Conservation (phyloP, 176 grass and related monocot species). For the Luzula sylvatica region DNA sequence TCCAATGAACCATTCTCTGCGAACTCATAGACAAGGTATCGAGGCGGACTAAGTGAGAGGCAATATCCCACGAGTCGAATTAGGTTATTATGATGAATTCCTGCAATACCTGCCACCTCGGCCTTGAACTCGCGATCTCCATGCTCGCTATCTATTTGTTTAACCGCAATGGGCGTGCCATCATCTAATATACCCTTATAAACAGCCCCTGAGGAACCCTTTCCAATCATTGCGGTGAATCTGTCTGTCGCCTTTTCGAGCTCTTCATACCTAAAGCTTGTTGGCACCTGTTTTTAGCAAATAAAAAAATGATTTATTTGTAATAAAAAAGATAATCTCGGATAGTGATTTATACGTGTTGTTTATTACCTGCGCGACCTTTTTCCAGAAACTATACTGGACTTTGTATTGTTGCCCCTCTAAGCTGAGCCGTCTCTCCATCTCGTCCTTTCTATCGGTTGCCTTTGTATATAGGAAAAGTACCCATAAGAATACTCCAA, state of each 20-base stretch:
- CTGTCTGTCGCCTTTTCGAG: conserved; percentile 42
- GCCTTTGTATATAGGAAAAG: neutral
- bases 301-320: neutral
- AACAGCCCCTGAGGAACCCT: conserved; percentile 46
- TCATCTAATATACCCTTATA: conserved; percentile 63
- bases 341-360: no score
- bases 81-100: conserved; percentile 44
- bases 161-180: conserved; percentile 49
- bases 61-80: conserved; percentile 47
- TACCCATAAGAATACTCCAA: conserved; percentile 13
- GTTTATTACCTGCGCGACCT: conserved; percentile 13
- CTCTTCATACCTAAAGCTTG: conserved; percentile 26
- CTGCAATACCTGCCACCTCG: conserved; percentile 47
- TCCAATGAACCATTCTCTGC: conserved; percentile 44
- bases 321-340: no score
- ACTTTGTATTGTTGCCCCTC: conserved; percentile 15
- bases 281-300: conserved; percentile 6
- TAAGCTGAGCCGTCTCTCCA: conserved; percentile 1
- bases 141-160: conserved; percentile 31
- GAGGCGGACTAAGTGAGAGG: conserved; percentile 21
- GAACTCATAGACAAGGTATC: conserved; percentile 45
- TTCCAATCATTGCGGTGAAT: conserved; percentile 39
- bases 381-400: conserved; percentile 26
- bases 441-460: neutral
- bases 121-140: conserved; percentile 44